These are phyloP conservation scores for Golovinomyces cichoracearum DNA, from an alignment of 2,329 filamentous ascomycete species.

Conservation along the genomic window DNA sequence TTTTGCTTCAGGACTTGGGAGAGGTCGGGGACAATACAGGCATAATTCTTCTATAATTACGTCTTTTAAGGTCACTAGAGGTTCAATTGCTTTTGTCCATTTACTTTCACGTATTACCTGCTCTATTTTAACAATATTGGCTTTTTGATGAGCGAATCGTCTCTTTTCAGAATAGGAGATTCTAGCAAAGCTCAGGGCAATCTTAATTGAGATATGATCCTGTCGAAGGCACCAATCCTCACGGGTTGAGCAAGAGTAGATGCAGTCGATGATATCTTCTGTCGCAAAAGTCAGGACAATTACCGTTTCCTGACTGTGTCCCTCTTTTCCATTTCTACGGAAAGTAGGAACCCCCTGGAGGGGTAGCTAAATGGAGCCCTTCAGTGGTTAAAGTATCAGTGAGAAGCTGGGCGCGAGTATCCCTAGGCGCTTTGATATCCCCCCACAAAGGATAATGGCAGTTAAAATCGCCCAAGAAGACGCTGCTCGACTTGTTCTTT, in stretches of 20 bases:
- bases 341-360: not conserved
- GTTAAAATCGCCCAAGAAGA: not conserved
- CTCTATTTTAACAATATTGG: not conserved
- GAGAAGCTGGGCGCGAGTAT: not conserved
- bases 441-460: not conserved
- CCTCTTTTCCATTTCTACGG: not conserved
- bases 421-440: not conserved
- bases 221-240: not conserved
- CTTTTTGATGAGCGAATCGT: not conserved
- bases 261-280: not conserved
- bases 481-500: not conserved
- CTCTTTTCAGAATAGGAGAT: not conserved
- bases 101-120: not conserved
- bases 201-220: constrained; percentile 1
- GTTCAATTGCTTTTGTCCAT: not conserved
- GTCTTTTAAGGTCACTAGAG: not conserved
- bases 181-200: not conserved
- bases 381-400: not conserved
- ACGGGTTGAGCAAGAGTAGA: not conserved
- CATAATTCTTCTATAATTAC: not conserved
- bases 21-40: not conserved
- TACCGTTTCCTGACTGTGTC: not conserved
- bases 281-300: not conserved
- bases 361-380: not conserved
- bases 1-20: not conserved